These are phyloP conservation scores for Trichoderma lentiforme DNA, from an alignment of 2,329 filamentous ascomycete genomes.

Conservation along the genomic window DNA sequence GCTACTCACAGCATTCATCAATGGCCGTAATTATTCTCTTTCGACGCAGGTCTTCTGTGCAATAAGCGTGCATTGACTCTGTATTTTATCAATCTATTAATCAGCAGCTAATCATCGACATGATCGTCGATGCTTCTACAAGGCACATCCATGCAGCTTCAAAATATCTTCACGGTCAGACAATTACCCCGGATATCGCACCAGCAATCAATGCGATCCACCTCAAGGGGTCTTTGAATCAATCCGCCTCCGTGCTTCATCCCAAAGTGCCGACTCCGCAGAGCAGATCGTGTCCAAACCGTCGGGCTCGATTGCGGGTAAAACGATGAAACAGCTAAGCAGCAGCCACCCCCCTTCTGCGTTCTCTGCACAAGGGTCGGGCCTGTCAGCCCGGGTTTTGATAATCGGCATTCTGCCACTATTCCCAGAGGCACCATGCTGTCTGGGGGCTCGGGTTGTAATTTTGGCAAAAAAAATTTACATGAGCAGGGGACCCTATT, in stretches of 20 bases:
- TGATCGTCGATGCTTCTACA: neutral
- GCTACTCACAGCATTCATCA: neutral
- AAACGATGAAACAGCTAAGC: neutral
- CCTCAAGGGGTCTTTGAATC: neutral
- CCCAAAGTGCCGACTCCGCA: neutral
- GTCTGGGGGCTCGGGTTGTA: neutral
- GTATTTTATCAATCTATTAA: neutral
- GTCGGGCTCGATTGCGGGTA: neutral
- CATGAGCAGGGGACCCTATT: neutral
- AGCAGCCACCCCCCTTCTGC: neutral
- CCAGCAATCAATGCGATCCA: neutral
- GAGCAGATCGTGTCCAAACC: neutral
- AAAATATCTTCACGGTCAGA: neutral
- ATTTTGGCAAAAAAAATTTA: neutral
- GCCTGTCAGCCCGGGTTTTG: neutral
- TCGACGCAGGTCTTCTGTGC: neutral
- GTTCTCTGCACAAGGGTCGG: neutral
- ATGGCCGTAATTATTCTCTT: neutral
- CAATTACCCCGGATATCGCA: constrained; percentile 5
- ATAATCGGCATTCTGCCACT: neutral
- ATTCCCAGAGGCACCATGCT: neutral
- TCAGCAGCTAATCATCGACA: neutral
- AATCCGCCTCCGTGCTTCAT: neutral
- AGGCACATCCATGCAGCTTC: neutral
- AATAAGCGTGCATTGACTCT: neutral